A percentile compares a stretch with the other conserved stretches of the same genome.
Conservation (phyloP, 306 rosid genomes). For the Cyamopsis tetragonoloba region DNA sequence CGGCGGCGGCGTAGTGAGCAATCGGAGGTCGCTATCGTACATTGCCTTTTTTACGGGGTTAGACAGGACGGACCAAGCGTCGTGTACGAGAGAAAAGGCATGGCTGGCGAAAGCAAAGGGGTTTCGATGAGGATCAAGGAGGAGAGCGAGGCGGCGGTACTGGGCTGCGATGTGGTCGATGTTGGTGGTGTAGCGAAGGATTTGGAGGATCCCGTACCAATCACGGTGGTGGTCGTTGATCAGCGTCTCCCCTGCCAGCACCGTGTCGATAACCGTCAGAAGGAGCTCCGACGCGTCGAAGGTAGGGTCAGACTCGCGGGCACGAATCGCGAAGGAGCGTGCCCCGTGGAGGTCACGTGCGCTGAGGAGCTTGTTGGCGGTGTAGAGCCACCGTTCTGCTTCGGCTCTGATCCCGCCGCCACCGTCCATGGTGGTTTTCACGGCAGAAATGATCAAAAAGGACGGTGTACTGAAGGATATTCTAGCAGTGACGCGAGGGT, state of each 20-base stretch:
- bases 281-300: constrained; percentile 65
- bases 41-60: constrained; percentile 56
- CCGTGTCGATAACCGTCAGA: constrained; percentile 74
- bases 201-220: constrained; percentile 78
- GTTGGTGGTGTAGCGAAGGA: constrained; percentile 62
- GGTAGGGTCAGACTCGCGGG: constrained; percentile 76
- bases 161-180: constrained; percentile 70
- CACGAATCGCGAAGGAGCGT: constrained; percentile 79
- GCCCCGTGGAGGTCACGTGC: constrained; percentile 82
- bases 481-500: not conserved
- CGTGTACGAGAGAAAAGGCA: constrained; percentile 73
- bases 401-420: constrained; percentile 56
- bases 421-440: constrained; percentile 29
- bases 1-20: constrained; percentile 33
- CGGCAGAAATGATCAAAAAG: not conserved
- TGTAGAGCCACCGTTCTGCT: constrained; percentile 83
- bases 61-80: constrained; percentile 86
- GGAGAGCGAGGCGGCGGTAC: constrained; percentile 75
- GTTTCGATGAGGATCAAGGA: constrained; percentile 63
- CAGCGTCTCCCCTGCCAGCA: constrained; percentile 63
- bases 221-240: constrained; percentile 56
- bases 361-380: constrained; percentile 74
- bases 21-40: constrained; percentile 60
- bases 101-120: constrained; percentile 56
- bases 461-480: not conserved